phyloP scores from a whole-genome alignment of 2,329 filamentous ascomycete genomes.

The Diaporthe sp. region DNA sequence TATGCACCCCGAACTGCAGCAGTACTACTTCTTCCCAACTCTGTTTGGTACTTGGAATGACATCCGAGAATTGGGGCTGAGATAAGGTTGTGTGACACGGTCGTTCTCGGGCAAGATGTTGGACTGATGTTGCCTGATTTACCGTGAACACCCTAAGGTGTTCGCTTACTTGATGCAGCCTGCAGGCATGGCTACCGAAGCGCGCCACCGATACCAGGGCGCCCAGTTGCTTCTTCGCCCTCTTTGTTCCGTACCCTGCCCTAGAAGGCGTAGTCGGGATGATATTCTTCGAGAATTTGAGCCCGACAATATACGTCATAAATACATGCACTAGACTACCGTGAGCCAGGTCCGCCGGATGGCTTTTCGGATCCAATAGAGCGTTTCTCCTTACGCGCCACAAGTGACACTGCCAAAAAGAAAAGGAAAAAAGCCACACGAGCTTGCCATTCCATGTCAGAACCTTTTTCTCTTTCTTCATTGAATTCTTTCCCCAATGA shows the following conservation, averaged over 20 bases:
- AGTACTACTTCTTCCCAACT: neutral
- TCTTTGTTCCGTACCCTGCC: neutral
- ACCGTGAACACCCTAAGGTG: neutral
- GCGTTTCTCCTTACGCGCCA: conserved; percentile 8
- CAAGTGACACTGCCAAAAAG: neutral
- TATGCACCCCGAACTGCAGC: neutral
- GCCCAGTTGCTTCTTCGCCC: neutral
- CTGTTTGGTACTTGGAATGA: neutral
- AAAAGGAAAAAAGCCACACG: no score
- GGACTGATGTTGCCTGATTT: neutral
- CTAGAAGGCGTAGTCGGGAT: neutral
- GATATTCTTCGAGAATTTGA: neutral
- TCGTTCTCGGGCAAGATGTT: neutral
- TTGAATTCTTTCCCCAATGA: neutral
- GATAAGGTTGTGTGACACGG: conserved; percentile 32
- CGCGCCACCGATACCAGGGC: neutral
- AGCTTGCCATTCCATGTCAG: neutral
- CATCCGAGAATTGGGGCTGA: conserved; percentile 17
- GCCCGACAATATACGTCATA: neutral
- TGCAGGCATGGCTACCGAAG: conserved; percentile 1
- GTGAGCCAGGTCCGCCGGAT: neutral
- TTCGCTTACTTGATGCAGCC: neutral
- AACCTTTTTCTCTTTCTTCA: neutral
- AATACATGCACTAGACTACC: neutral
- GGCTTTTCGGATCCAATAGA: conserved; percentile 15